Evolutionary conservation across 345 rosid genomes (phyloP).

Genomic region (Dovyalis caffra): DNA sequence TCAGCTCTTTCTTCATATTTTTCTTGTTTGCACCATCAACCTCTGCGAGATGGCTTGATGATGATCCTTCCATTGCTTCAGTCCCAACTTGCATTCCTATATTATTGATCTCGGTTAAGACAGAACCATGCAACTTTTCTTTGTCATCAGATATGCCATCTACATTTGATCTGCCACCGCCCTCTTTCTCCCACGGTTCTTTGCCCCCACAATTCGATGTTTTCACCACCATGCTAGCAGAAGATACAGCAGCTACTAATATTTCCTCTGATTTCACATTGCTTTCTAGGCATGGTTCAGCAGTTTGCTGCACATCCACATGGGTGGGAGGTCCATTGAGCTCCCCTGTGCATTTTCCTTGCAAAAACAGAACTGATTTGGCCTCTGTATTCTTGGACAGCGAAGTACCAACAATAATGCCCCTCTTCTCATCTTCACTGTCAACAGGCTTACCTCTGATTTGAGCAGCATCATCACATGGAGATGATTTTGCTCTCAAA

Average conservation of each 20-base stretch:
- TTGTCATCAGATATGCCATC: conserved; percentile 33
- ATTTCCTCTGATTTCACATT: conserved; percentile 40
- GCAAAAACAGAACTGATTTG: conserved; percentile 17
- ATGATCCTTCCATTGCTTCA: conserved; percentile 30
- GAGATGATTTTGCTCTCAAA: conserved; percentile 29
- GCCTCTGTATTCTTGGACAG: conserved; percentile 30
- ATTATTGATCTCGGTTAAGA: conserved; percentile 30
- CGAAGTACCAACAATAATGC: conserved; percentile 16
- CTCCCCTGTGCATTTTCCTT: conserved; percentile 32
- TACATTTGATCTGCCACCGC: conserved; percentile 21
- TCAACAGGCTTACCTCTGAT: conserved; percentile 30
- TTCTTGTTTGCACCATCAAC: conserved; percentile 26
- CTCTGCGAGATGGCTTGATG: conserved; percentile 13
- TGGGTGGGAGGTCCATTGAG: conserved; percentile 23
- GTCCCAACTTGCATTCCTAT: conserved; percentile 25
- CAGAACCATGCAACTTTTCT: conserved; percentile 21
- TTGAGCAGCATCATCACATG: conserved; percentile 27
- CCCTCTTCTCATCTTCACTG: conserved; percentile 35
- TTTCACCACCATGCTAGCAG: conserved; percentile 21
- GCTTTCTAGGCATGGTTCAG: conserved; percentile 42
- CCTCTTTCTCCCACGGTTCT: conserved; percentile 32
- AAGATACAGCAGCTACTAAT: conserved; percentile 13
- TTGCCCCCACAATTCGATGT: conserved; percentile 24
- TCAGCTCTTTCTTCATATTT: conserved; percentile 10
- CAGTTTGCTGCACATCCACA: conserved; percentile 32